Evolutionary conservation across 768 basidiomycete species (phyloP).

Genomic region (Mycena capillaripes): DNA sequence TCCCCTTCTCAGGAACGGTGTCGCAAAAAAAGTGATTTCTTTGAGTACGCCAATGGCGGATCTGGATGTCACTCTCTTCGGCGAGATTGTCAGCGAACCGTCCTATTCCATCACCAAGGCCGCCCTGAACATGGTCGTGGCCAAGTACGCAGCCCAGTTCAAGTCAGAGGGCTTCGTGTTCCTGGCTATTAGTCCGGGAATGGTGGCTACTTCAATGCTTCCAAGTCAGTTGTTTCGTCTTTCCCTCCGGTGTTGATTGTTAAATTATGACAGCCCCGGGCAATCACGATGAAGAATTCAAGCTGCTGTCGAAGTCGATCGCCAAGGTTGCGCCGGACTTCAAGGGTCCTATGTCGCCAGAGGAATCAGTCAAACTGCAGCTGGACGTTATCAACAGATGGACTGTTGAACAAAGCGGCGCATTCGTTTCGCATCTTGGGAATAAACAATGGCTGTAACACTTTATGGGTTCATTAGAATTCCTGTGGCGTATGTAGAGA

Average conservation of each 20-base stretch:
- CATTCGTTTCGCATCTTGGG: slow-evolving; percentile 30
- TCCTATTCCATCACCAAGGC: slow-evolving; percentile 55
- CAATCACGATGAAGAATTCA: neutral
- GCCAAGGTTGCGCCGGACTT: slow-evolving; percentile 13
- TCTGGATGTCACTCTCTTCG: slow-evolving; percentile 38
- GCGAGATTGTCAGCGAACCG: slow-evolving; percentile 20
- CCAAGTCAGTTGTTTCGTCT: neutral
- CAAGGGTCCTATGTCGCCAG: slow-evolving; percentile 23
- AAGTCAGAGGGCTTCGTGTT: slow-evolving; percentile 51
- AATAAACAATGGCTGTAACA: slow-evolving; percentile 31
- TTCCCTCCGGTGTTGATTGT: neutral
- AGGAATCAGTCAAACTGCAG: slow-evolving; percentile 24
- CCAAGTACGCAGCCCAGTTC: slow-evolving; percentile 50
- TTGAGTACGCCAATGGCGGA: slow-evolving; percentile 48
- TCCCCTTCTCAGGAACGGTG: neutral
- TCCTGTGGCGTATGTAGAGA: too few species aligned
- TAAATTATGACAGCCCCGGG: neutral
- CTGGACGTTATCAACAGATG: slow-evolving; percentile 21
- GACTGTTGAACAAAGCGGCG: slow-evolving; percentile 18
- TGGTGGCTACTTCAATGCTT: slow-evolving; percentile 47
- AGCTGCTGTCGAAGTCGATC: neutral
- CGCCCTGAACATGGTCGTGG: slow-evolving; percentile 52
- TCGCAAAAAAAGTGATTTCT: slow-evolving; percentile 46
- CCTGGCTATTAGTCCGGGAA: slow-evolving; percentile 53
- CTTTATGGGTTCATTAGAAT: too few species aligned